A percentile compares a stretch with the other conserved stretches of the same genome.
Conservation (phyloP, 2,329 filamentous ascomycete genomes). For the Rutstroemia sp. region DNA sequence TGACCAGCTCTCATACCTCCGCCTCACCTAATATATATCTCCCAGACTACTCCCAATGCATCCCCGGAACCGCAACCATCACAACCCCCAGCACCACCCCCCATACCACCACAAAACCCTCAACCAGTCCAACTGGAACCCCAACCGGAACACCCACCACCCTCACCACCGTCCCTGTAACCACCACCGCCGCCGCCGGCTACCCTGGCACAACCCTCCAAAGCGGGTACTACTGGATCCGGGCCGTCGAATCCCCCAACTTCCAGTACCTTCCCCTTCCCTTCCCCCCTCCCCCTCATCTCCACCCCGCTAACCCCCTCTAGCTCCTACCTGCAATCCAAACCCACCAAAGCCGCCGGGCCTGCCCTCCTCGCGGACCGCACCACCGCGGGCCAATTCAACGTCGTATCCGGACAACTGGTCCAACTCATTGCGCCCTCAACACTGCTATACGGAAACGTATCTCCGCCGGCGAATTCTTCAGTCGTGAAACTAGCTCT, state of each 20-base stretch:
- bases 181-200: neutral
- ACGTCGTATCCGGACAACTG: conserved; percentile 45
- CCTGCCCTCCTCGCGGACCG: conserved; percentile 43
- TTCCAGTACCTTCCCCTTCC: conserved; percentile 36
- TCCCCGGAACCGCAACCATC: conserved; percentile 29
- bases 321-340: conserved; percentile 40
- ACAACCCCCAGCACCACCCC: conserved; percentile 12
- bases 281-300: neutral
- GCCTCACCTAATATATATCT: neutral
- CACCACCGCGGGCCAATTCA: conserved; percentile 50
- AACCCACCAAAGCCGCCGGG: conserved; percentile 36
- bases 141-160: conserved; percentile 22
- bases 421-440: conserved; percentile 38
- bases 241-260: conserved; percentile 49
- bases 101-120: neutral
- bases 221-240: conserved; percentile 38
- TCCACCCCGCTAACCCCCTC: neutral
- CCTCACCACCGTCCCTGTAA: conserved; percentile 19
- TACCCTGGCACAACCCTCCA: conserved; percentile 3
- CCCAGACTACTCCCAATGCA: conserved; percentile 29
- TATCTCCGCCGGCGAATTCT: conserved; percentile 27
- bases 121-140: neutral
- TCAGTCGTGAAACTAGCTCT: conserved; percentile 42
- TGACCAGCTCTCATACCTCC: conserved; percentile 9
- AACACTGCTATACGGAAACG: conserved; percentile 23